Evolutionary conservation across 2,329 filamentous ascomycete genomes (phyloP).

Genomic region (Cordyceps militaris): DNA sequence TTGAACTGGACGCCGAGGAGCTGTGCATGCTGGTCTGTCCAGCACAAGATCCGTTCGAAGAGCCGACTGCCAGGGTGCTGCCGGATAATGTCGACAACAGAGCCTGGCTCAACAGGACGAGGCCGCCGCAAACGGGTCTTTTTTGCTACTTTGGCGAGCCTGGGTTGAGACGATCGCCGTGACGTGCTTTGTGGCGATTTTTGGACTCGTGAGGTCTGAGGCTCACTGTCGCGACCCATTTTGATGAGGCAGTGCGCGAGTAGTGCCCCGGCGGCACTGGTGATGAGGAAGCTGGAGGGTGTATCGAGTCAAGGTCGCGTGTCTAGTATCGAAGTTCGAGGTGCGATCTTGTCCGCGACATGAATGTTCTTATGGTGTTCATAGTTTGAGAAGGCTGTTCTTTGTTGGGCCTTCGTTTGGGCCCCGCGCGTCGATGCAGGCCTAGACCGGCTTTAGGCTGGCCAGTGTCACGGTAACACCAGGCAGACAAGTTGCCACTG

Average conservation of each 20-base stretch:
- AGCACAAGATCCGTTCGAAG: slow-evolving; percentile 46
- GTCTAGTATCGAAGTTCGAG: background rate
- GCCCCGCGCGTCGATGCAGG: background rate
- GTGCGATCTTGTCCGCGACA: background rate
- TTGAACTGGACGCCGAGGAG: slow-evolving; percentile 42
- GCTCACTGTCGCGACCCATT: slow-evolving; percentile 4
- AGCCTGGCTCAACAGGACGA: slow-evolving; percentile 35
- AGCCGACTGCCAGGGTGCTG: slow-evolving; percentile 41
- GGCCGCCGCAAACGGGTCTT: slow-evolving; percentile 14
- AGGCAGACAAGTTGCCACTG: background rate
- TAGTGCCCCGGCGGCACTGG: slow-evolving; percentile 2
- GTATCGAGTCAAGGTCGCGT: background rate
- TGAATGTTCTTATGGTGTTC: slow-evolving; percentile 2
- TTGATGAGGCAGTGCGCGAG: slow-evolving; percentile 6
- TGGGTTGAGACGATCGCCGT: background rate
- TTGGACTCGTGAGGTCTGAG: background rate
- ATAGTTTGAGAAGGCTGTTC: slow-evolving; percentile 1
- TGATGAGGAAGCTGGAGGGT: background rate
- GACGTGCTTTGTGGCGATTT: background rate
- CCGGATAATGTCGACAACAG: slow-evolving; percentile 46
- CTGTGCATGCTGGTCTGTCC: slow-evolving; percentile 45
- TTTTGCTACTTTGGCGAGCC: background rate
- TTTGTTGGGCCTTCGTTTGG: background rate
- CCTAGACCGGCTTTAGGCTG: slow-evolving; percentile 1
- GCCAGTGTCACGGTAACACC: slow-evolving; percentile 3